Conservation (phyloP, 2,329 filamentous ascomycete species). For the Talaromyces verruculosus region DNA sequence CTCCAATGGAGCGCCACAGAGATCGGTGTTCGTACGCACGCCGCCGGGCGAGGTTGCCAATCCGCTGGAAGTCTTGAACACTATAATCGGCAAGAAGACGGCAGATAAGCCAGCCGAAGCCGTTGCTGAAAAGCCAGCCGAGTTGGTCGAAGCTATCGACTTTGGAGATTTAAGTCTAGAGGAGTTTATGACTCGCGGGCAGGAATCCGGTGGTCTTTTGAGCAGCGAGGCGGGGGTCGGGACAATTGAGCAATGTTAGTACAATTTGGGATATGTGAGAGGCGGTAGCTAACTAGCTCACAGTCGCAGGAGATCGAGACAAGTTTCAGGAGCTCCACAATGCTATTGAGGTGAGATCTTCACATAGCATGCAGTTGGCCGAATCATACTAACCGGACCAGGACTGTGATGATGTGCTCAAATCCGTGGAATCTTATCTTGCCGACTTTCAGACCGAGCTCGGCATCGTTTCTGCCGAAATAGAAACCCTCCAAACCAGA, state of each 20-base stretch:
- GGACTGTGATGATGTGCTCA: conserved; percentile 89
- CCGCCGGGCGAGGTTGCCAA: conserved; percentile 61
- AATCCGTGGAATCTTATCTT: conserved; percentile 88
- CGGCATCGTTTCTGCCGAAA: conserved; percentile 87
- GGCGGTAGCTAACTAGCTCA: conserved; percentile 21
- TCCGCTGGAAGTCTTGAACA: conserved; percentile 68
- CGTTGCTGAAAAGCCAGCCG: conserved; percentile 36
- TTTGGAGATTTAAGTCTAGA: conserved; percentile 76
- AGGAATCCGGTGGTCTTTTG: conserved; percentile 31
- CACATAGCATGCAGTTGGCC: neutral
- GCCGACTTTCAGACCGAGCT: conserved; percentile 92
- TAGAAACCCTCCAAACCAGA: conserved; percentile 85
- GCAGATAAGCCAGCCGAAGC: conserved; percentile 22
- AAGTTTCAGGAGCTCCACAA: conserved; percentile 88
- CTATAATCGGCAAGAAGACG: conserved; percentile 53
- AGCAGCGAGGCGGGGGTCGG: conserved; percentile 52
- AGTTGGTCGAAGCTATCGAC: conserved; percentile 66
- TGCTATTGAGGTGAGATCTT: conserved; percentile 62
- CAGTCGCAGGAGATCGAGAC: conserved; percentile 74
- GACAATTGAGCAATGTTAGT: conserved; percentile 70
- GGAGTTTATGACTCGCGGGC: conserved; percentile 58
- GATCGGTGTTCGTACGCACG: conserved; percentile 52
- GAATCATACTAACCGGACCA: conserved; percentile 28
- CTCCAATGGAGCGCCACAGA: conserved; percentile 68
- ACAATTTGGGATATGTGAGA: conserved; percentile 8